Base-by-base conservation (phyloP, 2,329 filamentous ascomycete genomes). In the Alternaria postmessia region DNA sequence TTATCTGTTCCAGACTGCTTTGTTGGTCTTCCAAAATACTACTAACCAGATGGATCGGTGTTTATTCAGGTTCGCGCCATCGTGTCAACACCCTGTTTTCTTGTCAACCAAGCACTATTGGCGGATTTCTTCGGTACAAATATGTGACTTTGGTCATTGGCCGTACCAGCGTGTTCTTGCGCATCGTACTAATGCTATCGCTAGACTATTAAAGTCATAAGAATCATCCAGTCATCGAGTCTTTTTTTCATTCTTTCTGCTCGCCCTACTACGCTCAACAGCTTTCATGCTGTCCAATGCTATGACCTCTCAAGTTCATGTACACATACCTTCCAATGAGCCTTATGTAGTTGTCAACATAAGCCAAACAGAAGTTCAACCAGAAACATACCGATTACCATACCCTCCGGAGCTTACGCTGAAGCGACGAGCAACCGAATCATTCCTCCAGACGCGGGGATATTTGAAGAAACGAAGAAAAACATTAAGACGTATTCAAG, bases 351-450 rank as follows among this genome's bases (percentile, higher is more conserved):
- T 52, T n/a, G 26, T 57, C 34, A 60, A 48, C 12, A 30, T 28
- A 4, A 12, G 24, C 18, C 30, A 60, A 38, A 44, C 51, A n/a
- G 47, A 59, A 18, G 44, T 51, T 20, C 16, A 49, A 7, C 26
- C 52, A 5, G 36, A 39, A 20, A 7, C 39, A 16, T 42, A 34
- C 11, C 43, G 47, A 44, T 28, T 44, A 9, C 20, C 47, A 32
- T 52, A 46, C 22, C 38, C 52, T 44, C 43, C 42, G 18, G 22
- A 42, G 18, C 38, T 30, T 46, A 28, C 56, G 9, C 11, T 55
- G 5, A 55, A 55, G 8, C 57, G 39, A 53, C 51, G 42, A 46
- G 44, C 46, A 22, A 55, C 49, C 8, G 51, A 51, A 52, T 41
- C 46, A n/a, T 39, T 55, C 14, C 12, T 53, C 12, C 54, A 57